Evolutionary conservation across 257 asterid genomes (phyloP).

Genomic region (Lithospermum erythrorhizon): DNA sequence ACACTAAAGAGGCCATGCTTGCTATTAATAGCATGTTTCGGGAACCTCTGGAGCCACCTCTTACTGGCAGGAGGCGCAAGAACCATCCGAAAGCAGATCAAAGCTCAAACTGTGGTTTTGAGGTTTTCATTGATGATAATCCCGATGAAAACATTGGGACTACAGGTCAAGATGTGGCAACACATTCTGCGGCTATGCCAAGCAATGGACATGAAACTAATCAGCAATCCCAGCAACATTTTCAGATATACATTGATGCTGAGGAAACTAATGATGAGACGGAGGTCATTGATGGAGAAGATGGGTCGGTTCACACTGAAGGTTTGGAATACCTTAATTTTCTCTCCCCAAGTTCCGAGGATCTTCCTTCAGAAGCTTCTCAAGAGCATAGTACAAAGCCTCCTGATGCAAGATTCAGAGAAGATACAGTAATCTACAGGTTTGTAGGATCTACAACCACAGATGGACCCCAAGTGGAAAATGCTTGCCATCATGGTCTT

Average conservation of each 20-base stretch:
- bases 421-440: conserved; percentile 65
- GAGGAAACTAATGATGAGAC: conserved; percentile 35
- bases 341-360: conserved; percentile 40
- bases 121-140: conserved; percentile 37
- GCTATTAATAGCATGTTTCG: conserved; percentile 74
- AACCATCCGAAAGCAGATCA: conserved; percentile 24
- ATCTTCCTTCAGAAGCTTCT: conserved; percentile 28
- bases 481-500: conserved; percentile 92
- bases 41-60: conserved; percentile 65
- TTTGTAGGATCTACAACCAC: conserved; percentile 91
- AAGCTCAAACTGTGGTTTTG: conserved; percentile 26
- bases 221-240: conserved; percentile 35
- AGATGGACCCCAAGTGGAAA: conserved; percentile 68
- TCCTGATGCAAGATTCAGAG: conserved; percentile 37
- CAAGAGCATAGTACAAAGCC: conserved; percentile 31
- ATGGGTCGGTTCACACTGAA: conserved; percentile 8
- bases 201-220: conserved; percentile 11
- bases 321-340: conserved; percentile 16
- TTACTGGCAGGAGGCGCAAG: conserved; percentile 27
- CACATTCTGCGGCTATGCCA: conserved; percentile 17
- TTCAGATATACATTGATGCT: conserved; percentile 61
- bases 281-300: conserved; percentile 21
- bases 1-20: conserved; percentile 79
- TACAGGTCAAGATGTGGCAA: conserved; percentile 18
- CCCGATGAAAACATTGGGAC: conserved; percentile 17